A percentile compares a stretch with the other conserved stretches of the same genome.
These are phyloP conservation scores for Primulina huaijiensis DNA, from an alignment of 257 asterid species.

Conservation along the genomic window DNA sequence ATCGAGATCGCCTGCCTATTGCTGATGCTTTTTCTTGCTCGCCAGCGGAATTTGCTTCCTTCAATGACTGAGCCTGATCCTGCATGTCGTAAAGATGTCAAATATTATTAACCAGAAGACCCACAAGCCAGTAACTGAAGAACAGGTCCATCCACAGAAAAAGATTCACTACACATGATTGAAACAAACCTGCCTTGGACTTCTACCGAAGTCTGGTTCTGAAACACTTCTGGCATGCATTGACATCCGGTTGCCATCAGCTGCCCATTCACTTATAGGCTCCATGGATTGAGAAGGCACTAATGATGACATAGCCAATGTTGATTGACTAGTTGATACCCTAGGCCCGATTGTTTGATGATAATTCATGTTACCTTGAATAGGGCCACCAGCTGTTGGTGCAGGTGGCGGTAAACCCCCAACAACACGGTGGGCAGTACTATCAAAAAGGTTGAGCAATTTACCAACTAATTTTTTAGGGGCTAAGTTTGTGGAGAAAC, in stretches of 20 bases:
- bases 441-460: constrained; percentile 77
- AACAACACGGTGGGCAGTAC: constrained; percentile 78
- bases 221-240: constrained; percentile 89
- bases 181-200: constrained; percentile 78
- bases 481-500: constrained; percentile 84
- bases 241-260: constrained; percentile 45
- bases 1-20: constrained; percentile 46
- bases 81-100: constrained; percentile 22
- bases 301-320: constrained; percentile 91
- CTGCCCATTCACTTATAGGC: constrained; percentile 59
- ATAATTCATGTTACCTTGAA: constrained; percentile 44
- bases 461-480: constrained; percentile 74
- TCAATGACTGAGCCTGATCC: constrained; percentile 66
- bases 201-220: constrained; percentile 96
- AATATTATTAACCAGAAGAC: constrained; percentile 6
- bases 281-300: constrained; percentile 76
- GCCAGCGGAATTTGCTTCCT: constrained; percentile 53
- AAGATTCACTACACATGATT: constrained; percentile 6
- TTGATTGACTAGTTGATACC: constrained; percentile 85
- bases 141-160: constrained; percentile 10
- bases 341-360: constrained; percentile 56
- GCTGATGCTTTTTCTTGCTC: constrained; percentile 50
- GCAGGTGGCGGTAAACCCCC: constrained; percentile 71
- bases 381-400: constrained; percentile 44
- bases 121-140: constrained; percentile 9